These are phyloP conservation scores for Talaromyces sp. DNA, from an alignment of 2,329 filamentous ascomycete species.

Conservation along the genomic window DNA sequence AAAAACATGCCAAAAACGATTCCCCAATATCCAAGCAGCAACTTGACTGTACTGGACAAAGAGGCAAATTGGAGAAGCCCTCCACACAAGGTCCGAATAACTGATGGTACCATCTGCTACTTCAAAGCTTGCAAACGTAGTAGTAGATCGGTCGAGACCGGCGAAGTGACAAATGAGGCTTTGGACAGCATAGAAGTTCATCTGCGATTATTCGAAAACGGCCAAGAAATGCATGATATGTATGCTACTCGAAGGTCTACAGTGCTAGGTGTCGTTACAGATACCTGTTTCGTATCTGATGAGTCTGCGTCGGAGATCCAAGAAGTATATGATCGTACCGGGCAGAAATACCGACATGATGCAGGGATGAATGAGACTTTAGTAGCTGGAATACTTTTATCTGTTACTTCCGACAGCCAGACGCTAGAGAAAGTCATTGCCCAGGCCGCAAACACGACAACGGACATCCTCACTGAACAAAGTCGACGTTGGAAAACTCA, in stretches of 20 bases:
- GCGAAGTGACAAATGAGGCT: background rate
- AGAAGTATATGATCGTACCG: background rate
- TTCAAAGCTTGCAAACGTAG: slow-evolving; percentile 6
- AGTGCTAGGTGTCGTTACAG: slow-evolving; percentile 3
- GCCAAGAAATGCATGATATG: background rate
- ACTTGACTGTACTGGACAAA: slow-evolving; percentile 3
- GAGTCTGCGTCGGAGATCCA: background rate
- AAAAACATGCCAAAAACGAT: slow-evolving; percentile 5
- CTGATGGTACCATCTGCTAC: slow-evolving; percentile 2
- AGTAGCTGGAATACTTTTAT: slow-evolving; percentile 5
- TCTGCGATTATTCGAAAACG: background rate
- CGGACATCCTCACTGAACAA: background rate
- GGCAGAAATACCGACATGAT: background rate
- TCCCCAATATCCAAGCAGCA: background rate
- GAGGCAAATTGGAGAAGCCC: background rate
- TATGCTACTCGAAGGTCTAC: background rate
- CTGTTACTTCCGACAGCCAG: background rate
- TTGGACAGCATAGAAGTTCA: slow-evolving; percentile 8
- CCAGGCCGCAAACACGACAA: background rate
- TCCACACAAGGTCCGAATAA: slow-evolving; percentile 3
- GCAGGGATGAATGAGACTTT: background rate
- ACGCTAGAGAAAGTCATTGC: background rate
- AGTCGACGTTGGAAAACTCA: background rate
- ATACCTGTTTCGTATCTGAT: background rate
- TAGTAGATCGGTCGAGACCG: background rate